phyloP scores from a whole-genome alignment of 129 eudicot species.

The Chrysanthemum lavandulifolium region DNA sequence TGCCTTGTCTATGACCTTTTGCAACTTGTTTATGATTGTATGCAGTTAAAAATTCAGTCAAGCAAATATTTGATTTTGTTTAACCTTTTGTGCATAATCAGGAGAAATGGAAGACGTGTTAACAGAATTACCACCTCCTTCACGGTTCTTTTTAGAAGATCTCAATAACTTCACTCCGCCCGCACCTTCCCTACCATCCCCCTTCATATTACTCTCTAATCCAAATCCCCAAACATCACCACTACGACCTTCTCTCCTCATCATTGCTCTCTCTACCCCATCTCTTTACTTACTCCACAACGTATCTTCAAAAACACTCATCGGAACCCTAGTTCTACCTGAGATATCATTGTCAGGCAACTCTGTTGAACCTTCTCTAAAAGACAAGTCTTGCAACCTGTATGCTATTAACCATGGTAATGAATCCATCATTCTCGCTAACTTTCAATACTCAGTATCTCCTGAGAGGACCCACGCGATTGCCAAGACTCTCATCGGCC shows the following conservation, averaged over 20 bases:
- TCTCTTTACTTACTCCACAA: slow-evolving; percentile 72
- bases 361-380: slow-evolving; percentile 57
- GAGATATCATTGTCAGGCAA: slow-evolving; percentile 79
- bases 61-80: background rate
- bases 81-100: slow-evolving; percentile 9
- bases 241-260: slow-evolving; percentile 67
- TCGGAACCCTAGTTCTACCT: slow-evolving; percentile 78
- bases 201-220: slow-evolving; percentile 56
- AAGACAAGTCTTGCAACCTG: slow-evolving; percentile 81
- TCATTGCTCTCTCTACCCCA: slow-evolving; percentile 80
- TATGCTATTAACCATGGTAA: slow-evolving; percentile 54
- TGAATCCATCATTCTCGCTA: slow-evolving; percentile 49
- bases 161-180: slow-evolving; percentile 92
- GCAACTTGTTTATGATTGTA: background rate
- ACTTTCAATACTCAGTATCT: slow-evolving; percentile 61
- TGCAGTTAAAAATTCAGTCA: background rate
- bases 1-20: too few relatives aligned
- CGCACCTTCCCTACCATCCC: slow-evolving; percentile 67
- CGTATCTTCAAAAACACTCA: slow-evolving; percentile 59
- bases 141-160: slow-evolving; percentile 86
- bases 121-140: slow-evolving; percentile 94
- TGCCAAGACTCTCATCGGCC: slow-evolving; percentile 61
- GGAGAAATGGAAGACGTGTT: slow-evolving; percentile 77
- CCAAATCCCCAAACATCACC: slow-evolving; percentile 42
- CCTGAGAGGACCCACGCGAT: slow-evolving; percentile 73